These are phyloP conservation scores for Brassica rapa DNA, from an alignment of 345 rosid genomes.

Conservation along the genomic window DNA sequence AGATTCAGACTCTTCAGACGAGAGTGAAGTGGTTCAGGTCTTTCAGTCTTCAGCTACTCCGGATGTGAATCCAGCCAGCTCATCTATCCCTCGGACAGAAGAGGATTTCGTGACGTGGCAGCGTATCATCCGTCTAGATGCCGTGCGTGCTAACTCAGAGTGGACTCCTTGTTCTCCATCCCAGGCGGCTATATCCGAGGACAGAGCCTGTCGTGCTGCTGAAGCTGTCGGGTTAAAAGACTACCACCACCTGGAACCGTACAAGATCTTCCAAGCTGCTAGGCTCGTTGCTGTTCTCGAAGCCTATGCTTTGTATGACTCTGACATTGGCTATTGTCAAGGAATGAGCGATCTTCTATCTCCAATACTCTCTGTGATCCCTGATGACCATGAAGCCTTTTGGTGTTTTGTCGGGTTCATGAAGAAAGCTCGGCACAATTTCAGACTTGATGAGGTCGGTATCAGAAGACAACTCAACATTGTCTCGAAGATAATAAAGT, in stretches of 20 bases:
- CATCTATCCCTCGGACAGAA: constrained; percentile 40
- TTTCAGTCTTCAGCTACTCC: constrained; percentile 49
- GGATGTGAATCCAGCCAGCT: constrained; percentile 46
- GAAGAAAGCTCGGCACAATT: constrained; percentile 95
- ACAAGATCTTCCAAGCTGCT: constrained; percentile 86
- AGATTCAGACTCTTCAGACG: constrained; percentile 83
- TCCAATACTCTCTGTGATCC: constrained; percentile 73
- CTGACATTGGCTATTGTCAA: constrained; percentile 97
- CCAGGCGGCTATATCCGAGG: constrained; percentile 68
- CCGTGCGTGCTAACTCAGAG: constrained; percentile 88
- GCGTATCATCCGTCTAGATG: constrained; percentile 95
- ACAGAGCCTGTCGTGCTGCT: constrained; percentile 67
- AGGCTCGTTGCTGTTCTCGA: constrained; percentile 92
- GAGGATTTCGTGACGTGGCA: constrained; percentile 92
- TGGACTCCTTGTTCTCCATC: constrained; percentile 65
- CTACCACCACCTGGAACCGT: constrained; percentile 77
- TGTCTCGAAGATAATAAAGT: constrained; percentile 88
- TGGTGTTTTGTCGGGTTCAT: constrained; percentile 98
- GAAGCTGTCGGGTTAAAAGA: constrained; percentile 88
- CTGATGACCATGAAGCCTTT: constrained; percentile 91
- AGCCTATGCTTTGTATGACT: constrained; percentile 89
- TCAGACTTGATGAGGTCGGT: constrained; percentile 94
- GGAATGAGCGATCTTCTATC: constrained; percentile 99
- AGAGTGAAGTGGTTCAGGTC: constrained; percentile 58
- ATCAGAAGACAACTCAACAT: constrained; percentile 86